Evolutionary conservation across 768 basidiomycete species (phyloP), one percentile per base, ranked within the genome.

Genomic region (Dentipellis sp.): DNA sequence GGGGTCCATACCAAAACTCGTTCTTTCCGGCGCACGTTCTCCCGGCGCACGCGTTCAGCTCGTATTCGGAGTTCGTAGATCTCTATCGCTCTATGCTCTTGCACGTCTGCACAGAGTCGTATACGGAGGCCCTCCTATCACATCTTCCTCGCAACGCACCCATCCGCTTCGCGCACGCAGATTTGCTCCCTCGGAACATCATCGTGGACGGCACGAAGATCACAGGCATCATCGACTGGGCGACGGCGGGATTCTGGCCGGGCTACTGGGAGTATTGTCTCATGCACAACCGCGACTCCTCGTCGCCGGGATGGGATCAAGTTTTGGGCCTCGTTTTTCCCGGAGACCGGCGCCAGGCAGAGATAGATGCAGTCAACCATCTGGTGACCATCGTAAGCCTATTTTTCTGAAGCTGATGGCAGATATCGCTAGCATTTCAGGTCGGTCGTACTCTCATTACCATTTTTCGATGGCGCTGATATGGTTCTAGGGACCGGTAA

Each of bases 211-310:
- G 57, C 2, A 42, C 55, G 21, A 59, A 50, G 17, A 55, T 62
- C 34, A 60, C 56, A 17, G 61, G 46, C 11, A 58, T 62, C 45
- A 57, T 62, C 34, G 61, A 62, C 40, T 62, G 61, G 61, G 55
- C 40, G 37, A 55, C 23, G 22, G 61, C 59, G 0, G 61, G 61
- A 7, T 62, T 57, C 37, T 62, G 50, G 37, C 61, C 61, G 1
- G 58, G 21, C 23, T 60, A 40, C 36, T 62, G 61, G 61, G 59
- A 62, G 47, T 42, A 29, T 29, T 42, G 40, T 11, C 6, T 11
- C 12, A 42, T 42, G 40, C 40, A 42, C 40, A 5, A 14, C 40
- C 6, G 14, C 6, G 14, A 10, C 14, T 11, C 12, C 40, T 7
- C 12, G 9, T 6, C n/a, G n/a, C 40, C 12, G 6, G 40, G 40